phyloP scores from a whole-genome alignment of 2,329 filamentous ascomycete species.

The Didymella glomerata region DNA sequence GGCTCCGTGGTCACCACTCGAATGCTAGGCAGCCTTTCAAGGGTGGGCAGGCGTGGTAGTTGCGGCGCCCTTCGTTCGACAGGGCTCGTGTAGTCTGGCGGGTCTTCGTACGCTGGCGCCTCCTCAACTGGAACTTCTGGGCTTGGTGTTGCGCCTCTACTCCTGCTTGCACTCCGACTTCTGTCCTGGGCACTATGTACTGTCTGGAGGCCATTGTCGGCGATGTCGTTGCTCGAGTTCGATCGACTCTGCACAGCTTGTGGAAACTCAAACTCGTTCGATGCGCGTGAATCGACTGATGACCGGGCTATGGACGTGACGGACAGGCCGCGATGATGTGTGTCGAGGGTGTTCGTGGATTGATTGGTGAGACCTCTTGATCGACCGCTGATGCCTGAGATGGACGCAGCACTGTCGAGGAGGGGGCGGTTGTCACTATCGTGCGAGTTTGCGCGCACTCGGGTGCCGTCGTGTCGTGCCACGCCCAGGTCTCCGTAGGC shows the following conservation, averaged over 20 bases:
- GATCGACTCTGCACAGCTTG: slow-evolving; percentile 35
- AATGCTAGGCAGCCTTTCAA: slow-evolving; percentile 56
- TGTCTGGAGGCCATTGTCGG: slow-evolving; percentile 54
- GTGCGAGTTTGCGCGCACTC: slow-evolving; percentile 74
- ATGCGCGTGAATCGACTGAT: slow-evolving; percentile 45
- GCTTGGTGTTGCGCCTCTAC: slow-evolving; percentile 33
- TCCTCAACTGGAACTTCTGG: slow-evolving; percentile 43
- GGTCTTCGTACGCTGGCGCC: slow-evolving; percentile 56
- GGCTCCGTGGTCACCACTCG: slow-evolving; percentile 54
- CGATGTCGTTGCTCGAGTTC: slow-evolving; percentile 28
- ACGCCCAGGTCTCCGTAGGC: slow-evolving; percentile 80
- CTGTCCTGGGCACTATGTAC: slow-evolving; percentile 51
- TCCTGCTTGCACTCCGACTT: slow-evolving; percentile 43
- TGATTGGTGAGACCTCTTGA: slow-evolving; percentile 38
- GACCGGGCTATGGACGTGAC: slow-evolving; percentile 52
- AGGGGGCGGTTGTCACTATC: slow-evolving; percentile 77
- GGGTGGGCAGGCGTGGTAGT: slow-evolving; percentile 42
- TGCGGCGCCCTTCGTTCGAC: slow-evolving; percentile 42
- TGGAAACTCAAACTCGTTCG: slow-evolving; percentile 49
- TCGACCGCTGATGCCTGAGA: slow-evolving; percentile 52
- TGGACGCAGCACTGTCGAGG: slow-evolving; percentile 74
- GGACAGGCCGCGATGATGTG: slow-evolving; percentile 56
- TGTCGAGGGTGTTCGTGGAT: slow-evolving; percentile 32
- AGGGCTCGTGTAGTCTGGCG: slow-evolving; percentile 59
- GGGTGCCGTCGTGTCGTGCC: slow-evolving; percentile 78